Base-by-base conservation (phyloP, 768 basidiomycete genomes). In the Tulasnella sp. region DNA sequence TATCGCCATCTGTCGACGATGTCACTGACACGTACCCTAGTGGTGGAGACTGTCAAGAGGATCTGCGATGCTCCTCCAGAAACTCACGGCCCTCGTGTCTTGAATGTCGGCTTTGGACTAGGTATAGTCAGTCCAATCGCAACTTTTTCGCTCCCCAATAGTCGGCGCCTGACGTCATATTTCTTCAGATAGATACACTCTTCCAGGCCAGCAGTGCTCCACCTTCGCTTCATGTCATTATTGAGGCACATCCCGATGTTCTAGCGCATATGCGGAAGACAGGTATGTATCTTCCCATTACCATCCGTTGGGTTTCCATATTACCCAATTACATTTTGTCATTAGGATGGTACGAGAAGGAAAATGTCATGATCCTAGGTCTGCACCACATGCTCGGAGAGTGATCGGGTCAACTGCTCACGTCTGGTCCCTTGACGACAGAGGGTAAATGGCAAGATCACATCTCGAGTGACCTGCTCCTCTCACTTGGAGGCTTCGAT, bases 401-500 rank as follows among this genome's bases (percentile, higher is more conserved):
- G 8, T 8, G 10, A 22, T 15, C 15, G 9, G 42, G 41, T 22
- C n/a, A 41, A 11, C 2, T 0, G 22, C 19, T 44, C 22, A 19
- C 9, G 12, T 2, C 2, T 42, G 25, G 27, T 4, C 24, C 22
- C 17, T 24, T 38, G 7, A 42, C 12, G 7, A 5, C 10, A 55
- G 85, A 90, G 70, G 92, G 92, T 1, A 86, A 85, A 69, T 99
- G 96, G 96, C 93, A 97, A 73, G 89, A 94, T 63, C 85, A 80
- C 57, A 70, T 92, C 45, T 78, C 79, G 31, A 74, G 69, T 44
- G 76, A 80, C 12, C 75, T 79, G 29, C 74, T 90, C n/a, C 71
- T 79, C 21, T 74, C 64, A 27, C 70, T 78, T n/a, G 82, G 83
- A 22, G 87, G 83, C 0, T 98, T 92, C 66, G 92, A 96, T 66